Base-by-base conservation (phyloP, 2,329 filamentous ascomycete species). In the Ceratocystis lukuohia region DNA sequence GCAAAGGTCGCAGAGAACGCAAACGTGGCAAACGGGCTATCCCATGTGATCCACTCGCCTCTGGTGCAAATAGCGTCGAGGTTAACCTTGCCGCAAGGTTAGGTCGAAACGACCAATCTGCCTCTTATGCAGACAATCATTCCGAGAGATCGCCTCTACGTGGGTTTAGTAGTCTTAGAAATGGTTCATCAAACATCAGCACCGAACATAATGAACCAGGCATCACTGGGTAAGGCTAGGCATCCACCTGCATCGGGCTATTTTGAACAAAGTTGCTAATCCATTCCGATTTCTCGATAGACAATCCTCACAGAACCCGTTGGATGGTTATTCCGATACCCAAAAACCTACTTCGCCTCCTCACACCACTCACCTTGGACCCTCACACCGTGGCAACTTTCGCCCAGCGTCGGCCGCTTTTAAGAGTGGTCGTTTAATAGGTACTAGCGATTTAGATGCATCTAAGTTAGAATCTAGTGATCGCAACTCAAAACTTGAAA, bases 41-140 rank as follows among this genome's bases (percentile, higher is more conserved):
- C 4, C 30, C 20, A 30, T 3, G 53, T 30, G 61, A 63, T 53
- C 12, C 50, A 12, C 61, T 59, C 61, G 75, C 75, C 57, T 79
- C 80, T 20, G 79, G 79, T 20, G 76, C 78, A 10, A 79, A 80
- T 12, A 81, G 79, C 62, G 74, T 79, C 48, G 80, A 83, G 70
- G 79, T 80, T 67, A 80, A 79, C 41, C 79, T 82, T 77, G 74
- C 74, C 20, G 75, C 77, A 15, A 75, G 80, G 56, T 76, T 76
- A 37, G 74, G 75, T 48, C 46, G 62, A 15, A 53, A 64, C 17
- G 76, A 76, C 66, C 77, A 78, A 30, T 50, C 64, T 12, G 22
- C 22, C 22, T 5, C 22, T 17, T 46, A 67, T 20, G 56, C 41
- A 12, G 10, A 46, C 20, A 56, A 59, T 61, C 30, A 79, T 57